phyloP scores from a whole-genome alignment of 495 filamentous ascomycete species.

The Penicillium lividum region DNA sequence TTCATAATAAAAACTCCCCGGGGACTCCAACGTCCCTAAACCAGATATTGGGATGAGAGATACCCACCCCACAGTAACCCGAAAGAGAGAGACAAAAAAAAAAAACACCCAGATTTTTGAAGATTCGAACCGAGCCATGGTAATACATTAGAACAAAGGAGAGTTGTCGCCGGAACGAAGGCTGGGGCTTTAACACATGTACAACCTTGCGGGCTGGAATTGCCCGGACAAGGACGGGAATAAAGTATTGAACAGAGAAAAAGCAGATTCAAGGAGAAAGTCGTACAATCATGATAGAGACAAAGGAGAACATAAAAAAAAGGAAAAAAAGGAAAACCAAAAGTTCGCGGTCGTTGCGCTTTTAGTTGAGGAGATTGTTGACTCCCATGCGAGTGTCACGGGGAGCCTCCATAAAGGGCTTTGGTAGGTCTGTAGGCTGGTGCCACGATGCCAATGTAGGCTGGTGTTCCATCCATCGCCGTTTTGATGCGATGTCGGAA shows the following conservation, averaged over 20 bases:
- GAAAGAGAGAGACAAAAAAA: slow-evolving; percentile 4
- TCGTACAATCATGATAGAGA: slow-evolving; percentile 25
- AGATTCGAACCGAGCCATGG: slow-evolving; percentile 29
- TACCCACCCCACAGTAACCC: slow-evolving; percentile 11
- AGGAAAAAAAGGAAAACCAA: slow-evolving; percentile 4
- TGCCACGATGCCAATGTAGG: slow-evolving; percentile 34
- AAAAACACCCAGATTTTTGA: slow-evolving; percentile 25
- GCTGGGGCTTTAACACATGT: slow-evolving; percentile 33
- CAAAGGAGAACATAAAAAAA: slow-evolving; percentile 7
- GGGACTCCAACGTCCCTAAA: neutral
- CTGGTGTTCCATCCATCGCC: slow-evolving; percentile 37
- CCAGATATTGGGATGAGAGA: slow-evolving; percentile 7
- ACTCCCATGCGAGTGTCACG: slow-evolving; percentile 52
- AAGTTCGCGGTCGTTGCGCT: neutral
- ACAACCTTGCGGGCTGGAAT: slow-evolving; percentile 25
- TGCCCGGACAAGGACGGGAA: slow-evolving; percentile 20
- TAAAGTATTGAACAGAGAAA: slow-evolving; percentile 25
- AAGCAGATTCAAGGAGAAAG: slow-evolving; percentile 21
- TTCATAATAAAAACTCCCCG: neutral
- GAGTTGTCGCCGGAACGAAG: slow-evolving; percentile 24
- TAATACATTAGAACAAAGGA: slow-evolving; percentile 43
- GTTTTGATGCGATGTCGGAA: slow-evolving; percentile 34
- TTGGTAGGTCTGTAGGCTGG: slow-evolving; percentile 26
- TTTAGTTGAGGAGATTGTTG: slow-evolving; percentile 40
- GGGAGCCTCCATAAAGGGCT: slow-evolving; percentile 28